Percentiles rank a stretch among this genome's conserved stretches.
phyloP scores from a whole-genome alignment of 805 yeast genomes.

The Pichia eremophila region DNA sequence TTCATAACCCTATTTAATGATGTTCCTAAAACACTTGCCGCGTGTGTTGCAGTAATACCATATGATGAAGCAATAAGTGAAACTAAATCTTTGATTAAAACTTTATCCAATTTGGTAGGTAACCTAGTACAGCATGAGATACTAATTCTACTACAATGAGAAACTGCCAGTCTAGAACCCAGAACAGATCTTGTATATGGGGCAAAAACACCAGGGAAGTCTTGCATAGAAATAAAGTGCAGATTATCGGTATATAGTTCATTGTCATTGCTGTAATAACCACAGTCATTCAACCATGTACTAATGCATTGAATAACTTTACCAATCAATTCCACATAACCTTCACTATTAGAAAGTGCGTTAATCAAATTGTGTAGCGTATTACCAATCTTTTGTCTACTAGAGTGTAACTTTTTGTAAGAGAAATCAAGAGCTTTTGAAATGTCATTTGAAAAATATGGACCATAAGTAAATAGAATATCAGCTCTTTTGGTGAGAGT shows the following conservation, averaged over 20 bases:
- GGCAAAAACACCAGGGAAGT: conserved; percentile 52
- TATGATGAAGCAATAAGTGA: conserved; percentile 60
- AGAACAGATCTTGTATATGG: conserved; percentile 71
- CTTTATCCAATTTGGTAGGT: conserved; percentile 55
- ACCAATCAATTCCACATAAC: conserved; percentile 55
- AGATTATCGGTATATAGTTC: conserved; percentile 22
- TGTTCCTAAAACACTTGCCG: conserved; percentile 57
- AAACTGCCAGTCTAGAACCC: conserved; percentile 65
- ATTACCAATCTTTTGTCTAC: conserved; percentile 42
- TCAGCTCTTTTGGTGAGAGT: conserved; percentile 25
- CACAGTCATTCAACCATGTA: conserved; percentile 43
- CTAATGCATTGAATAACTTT: conserved; percentile 54
- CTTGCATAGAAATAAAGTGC: conserved; percentile 41
- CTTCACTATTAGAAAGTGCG: conserved; percentile 42
- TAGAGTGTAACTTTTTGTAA: conserved; percentile 47
- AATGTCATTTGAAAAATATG: conserved; percentile 18
- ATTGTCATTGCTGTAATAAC: conserved; percentile 20
- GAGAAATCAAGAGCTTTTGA: conserved; percentile 27
- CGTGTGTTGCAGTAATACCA: conserved; percentile 56
- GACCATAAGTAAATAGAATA: conserved; percentile 22
- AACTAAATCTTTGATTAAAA: conserved; percentile 57
- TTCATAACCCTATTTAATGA: conserved; percentile 59
- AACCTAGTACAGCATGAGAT: conserved; percentile 66
- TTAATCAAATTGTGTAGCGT: conserved; percentile 49
- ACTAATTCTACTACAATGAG: conserved; percentile 65